A percentile compares a stretch with the other conserved stretches of the same genome.
Evolutionary conservation across 148 eudicot genomes (phyloP).

Genomic region (Cornus kousa): DNA sequence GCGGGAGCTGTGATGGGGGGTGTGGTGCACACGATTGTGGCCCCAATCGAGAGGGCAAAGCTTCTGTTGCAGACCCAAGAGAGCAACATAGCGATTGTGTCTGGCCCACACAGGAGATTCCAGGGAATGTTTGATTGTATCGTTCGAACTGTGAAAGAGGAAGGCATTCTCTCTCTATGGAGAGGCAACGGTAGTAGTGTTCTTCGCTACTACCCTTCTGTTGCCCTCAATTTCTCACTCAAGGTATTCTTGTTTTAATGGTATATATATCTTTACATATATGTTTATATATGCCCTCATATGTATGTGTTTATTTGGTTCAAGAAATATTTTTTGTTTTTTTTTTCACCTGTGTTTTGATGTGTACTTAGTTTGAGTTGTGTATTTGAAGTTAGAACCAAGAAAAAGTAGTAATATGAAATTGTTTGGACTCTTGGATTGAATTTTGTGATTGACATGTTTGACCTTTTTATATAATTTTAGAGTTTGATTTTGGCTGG

Average conservation of each 20-base stretch:
- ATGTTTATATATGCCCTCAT: too few relatives aligned
- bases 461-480: background rate
- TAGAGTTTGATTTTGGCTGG: background rate
- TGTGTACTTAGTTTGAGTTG: background rate
- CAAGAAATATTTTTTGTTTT: background rate
- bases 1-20: slow-evolving; percentile 96
- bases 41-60: slow-evolving; percentile 92
- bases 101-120: slow-evolving; percentile 63
- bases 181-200: slow-evolving; percentile 96
- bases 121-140: slow-evolving; percentile 93
- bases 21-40: slow-evolving; percentile 88
- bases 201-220: slow-evolving; percentile 91
- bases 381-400: background rate
- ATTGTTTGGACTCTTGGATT: background rate
- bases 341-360: background rate
- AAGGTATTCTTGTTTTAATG: slow-evolving; percentile 43
- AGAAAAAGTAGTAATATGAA: background rate
- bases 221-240: slow-evolving; percentile 95
- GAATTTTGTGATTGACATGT: background rate
- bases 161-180: slow-evolving; percentile 80
- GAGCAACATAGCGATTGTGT: slow-evolving; percentile 71
- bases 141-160: slow-evolving; percentile 57
- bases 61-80: slow-evolving; percentile 89
- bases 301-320: background rate
- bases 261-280: background rate